phyloP scores from a whole-genome alignment of 108 stramenopile genomes.

The Nitzschia inconspicua region DNA sequence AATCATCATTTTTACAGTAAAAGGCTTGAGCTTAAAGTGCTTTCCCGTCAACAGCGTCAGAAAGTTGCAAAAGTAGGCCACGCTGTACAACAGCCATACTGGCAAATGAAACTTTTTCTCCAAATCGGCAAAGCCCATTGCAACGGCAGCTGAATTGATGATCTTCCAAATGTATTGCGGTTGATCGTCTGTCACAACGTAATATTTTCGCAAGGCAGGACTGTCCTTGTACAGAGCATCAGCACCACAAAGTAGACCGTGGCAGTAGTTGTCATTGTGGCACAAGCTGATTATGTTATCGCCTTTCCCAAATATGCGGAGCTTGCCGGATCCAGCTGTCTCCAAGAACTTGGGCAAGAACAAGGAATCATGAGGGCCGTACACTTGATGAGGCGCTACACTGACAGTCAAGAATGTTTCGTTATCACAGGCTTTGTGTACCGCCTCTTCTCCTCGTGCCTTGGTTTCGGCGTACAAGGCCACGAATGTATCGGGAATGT shows the following conservation, averaged over 20 bases:
- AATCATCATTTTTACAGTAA: constrained; percentile 91
- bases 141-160: constrained; percentile 81
- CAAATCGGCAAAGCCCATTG: constrained; percentile 89
- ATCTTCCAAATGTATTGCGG: constrained; percentile 91
- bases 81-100: constrained; percentile 58
- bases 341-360: constrained; percentile 92
- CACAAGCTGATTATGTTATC: constrained; percentile 88
- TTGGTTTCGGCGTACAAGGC: constrained; percentile 96
- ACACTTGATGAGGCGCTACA: constrained; percentile 97
- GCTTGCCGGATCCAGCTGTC: constrained; percentile 76
- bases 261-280: constrained; percentile 97
- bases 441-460: constrained; percentile 86
- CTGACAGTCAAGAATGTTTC: constrained; percentile 76
- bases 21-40: constrained; percentile 87
- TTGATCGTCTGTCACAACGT: constrained; percentile 94
- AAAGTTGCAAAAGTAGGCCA: constrained; percentile 80
- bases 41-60: constrained; percentile 60
- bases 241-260: constrained; percentile 90
- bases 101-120: constrained; percentile 84
- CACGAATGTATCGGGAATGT: constrained; percentile 58
- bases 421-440: constrained; percentile 51
- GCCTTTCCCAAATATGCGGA: constrained; percentile 93
- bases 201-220: constrained; percentile 92
- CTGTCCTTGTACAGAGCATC: constrained; percentile 75
- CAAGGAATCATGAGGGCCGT: constrained; percentile 89